Conservation (phyloP, 225 moss, liverwort and hornwort genomes). For the Bryum argenteum region DNA sequence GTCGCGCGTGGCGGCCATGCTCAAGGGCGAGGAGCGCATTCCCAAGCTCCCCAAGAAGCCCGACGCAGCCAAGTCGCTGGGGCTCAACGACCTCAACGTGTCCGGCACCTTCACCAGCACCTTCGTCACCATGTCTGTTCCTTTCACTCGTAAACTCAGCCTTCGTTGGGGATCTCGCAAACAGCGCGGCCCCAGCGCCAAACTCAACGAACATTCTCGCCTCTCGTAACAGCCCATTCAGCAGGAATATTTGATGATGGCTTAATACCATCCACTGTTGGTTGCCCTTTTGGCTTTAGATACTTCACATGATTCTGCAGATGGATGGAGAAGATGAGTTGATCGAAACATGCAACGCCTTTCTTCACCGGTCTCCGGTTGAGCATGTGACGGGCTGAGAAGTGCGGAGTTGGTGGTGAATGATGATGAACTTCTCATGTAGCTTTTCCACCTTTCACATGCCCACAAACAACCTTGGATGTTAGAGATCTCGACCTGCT, state of each 20-base stretch:
- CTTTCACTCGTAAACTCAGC: conserved; percentile 23
- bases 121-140: conserved; percentile 26
- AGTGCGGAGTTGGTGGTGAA: conserved; percentile 73
- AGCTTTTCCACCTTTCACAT: conserved; percentile 82
- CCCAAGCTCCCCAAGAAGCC: conserved; percentile 35
- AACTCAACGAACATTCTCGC: conserved; percentile 20
- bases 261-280: no score
- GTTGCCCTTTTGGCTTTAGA: no score
- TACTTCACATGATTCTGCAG: no score
- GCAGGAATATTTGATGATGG: no score
- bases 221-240: not conserved
- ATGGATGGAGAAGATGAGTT: conserved; percentile 9
- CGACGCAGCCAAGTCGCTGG: conserved; percentile 29
- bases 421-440: conserved; percentile 75
- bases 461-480: not conserved
- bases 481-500: conserved; percentile 9
- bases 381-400: conserved; percentile 37
- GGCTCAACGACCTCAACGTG: conserved; percentile 38
- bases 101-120: conserved; percentile 43
- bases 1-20: conserved; percentile 41
- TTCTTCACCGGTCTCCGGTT: conserved; percentile 31
- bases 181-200: conserved; percentile 31
- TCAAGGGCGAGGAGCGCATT: conserved; percentile 22
- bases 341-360: not conserved
- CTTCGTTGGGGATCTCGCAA: conserved; percentile 31